phyloP scores from a whole-genome alignment of 805 yeast genomes.

The Lipomyces yamadae region DNA sequence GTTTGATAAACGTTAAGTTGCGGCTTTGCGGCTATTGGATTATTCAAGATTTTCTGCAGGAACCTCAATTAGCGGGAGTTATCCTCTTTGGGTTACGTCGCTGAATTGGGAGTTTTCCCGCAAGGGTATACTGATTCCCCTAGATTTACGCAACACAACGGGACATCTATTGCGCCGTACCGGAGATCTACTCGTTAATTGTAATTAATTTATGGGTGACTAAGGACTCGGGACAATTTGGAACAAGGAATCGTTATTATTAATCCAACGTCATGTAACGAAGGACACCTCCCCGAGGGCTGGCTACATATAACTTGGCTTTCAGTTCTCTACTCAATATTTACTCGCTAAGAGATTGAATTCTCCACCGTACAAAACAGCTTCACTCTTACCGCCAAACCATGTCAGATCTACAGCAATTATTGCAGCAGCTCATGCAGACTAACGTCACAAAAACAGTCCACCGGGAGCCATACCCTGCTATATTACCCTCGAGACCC shows the following conservation, averaged over 20 bases:
- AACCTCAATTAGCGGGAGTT: conserved; percentile 3
- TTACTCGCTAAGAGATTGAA: not conserved
- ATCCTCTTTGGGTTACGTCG: not conserved
- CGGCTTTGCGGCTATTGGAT: not conserved
- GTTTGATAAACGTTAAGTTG: not conserved
- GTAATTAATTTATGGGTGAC: not conserved
- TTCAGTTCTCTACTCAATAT: not conserved
- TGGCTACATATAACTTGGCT: not conserved
- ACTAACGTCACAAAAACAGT: not conserved
- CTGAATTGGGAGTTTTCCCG: not conserved
- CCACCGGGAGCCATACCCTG: conserved; percentile 7
- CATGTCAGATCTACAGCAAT: conserved; percentile 1
- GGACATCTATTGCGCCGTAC: conserved; percentile 1
- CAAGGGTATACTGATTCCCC: not conserved
- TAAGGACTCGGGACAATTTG: conserved; percentile 2
- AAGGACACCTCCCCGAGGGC: not conserved
- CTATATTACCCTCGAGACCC: conserved; percentile 10
- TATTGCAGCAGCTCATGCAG: not conserved
- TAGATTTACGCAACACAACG: not conserved
- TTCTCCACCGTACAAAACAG: not conserved
- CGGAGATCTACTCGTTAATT: not conserved
- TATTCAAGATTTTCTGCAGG: not conserved
- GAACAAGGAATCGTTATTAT: not conserved
- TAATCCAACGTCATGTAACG: not conserved
- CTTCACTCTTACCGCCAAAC: conserved; percentile 2